Percentiles rank a stretch among this genome's conserved stretches.
Conservation (phyloP, 768 basidiomycete genomes). For the Lentinus brumalis region DNA sequence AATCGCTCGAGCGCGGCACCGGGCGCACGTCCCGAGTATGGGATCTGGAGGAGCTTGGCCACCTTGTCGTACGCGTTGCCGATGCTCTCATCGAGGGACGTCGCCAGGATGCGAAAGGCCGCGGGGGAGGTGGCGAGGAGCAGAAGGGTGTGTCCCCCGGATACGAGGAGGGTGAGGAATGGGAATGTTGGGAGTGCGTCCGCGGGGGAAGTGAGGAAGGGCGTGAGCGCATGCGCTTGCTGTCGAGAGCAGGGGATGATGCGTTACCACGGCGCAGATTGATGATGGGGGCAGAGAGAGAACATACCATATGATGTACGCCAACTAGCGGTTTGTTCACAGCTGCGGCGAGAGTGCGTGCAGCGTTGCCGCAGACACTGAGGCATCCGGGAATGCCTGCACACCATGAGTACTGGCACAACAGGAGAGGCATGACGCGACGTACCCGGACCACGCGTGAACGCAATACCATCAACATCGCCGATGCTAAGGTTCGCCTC, state of each 20-base stretch:
- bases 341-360: slow-evolving; percentile 82
- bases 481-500: slow-evolving; percentile 60
- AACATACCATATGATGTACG: slow-evolving; percentile 90
- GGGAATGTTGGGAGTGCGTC: slow-evolving; percentile 62
- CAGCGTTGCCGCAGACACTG: slow-evolving; percentile 75
- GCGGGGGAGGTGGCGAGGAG: slow-evolving; percentile 65
- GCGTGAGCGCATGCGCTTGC: slow-evolving; percentile 94
- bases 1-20: slow-evolving; percentile 84
- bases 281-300: too few relatives aligned
- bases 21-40: slow-evolving; percentile 63
- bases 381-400: slow-evolving; percentile 81
- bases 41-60: slow-evolving; percentile 66
- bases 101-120: slow-evolving; percentile 70
- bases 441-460: slow-evolving; percentile 84
- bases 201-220: slow-evolving; percentile 63
- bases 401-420: not conserved
- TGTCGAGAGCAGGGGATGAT: slow-evolving; percentile 31
- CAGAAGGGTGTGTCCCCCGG: slow-evolving; percentile 93
- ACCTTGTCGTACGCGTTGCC: slow-evolving; percentile 87
- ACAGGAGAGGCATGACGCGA: not conserved
- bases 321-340: slow-evolving; percentile 80
- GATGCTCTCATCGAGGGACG: slow-evolving; percentile 73
- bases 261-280: too few relatives aligned
- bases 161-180: slow-evolving; percentile 85
- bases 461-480: slow-evolving; percentile 86